Evolutionary conservation across 352 stramenopile species (phyloP).

Genomic region (Phytophthora hibernalis): DNA sequence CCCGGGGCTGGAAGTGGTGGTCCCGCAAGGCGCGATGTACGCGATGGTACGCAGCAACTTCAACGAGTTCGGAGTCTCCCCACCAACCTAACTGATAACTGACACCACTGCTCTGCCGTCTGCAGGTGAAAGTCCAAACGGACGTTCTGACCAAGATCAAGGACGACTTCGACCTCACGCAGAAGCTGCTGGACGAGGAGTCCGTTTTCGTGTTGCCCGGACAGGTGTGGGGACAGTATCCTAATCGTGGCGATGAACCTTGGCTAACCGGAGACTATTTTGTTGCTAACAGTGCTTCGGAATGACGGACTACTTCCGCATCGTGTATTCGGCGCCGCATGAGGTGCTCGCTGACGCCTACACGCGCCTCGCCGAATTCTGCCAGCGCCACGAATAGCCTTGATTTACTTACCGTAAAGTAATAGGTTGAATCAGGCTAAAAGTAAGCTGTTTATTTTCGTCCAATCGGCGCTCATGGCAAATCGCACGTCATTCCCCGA

Average conservation of each 20-base stretch:
- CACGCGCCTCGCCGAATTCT: slow-evolving; percentile 65
- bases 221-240: slow-evolving; percentile 39
- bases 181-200: slow-evolving; percentile 95
- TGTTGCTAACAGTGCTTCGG: slow-evolving; percentile 50
- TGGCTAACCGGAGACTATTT: background rate
- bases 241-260: background rate
- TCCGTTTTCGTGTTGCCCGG: slow-evolving; percentile 96
- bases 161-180: slow-evolving; percentile 95
- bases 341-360: slow-evolving; percentile 74
- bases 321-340: slow-evolving; percentile 74
- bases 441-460: slow-evolving; percentile 13
- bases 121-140: slow-evolving; percentile 68
- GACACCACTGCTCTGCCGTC: background rate
- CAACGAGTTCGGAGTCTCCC: background rate
- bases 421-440: background rate
- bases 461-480: slow-evolving; percentile 23
- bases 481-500: slow-evolving; percentile 9
- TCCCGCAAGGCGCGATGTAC: slow-evolving; percentile 96
- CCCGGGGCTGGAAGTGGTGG: slow-evolving; percentile 86
- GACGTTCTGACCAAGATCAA: slow-evolving; percentile 79
- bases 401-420: background rate
- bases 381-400: slow-evolving; percentile 48
- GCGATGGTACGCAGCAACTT: slow-evolving; percentile 78
- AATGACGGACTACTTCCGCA: slow-evolving; percentile 78
- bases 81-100: background rate